Base-by-base conservation (phyloP, 257 asterid genomes). In the Solanum piurae region DNA sequence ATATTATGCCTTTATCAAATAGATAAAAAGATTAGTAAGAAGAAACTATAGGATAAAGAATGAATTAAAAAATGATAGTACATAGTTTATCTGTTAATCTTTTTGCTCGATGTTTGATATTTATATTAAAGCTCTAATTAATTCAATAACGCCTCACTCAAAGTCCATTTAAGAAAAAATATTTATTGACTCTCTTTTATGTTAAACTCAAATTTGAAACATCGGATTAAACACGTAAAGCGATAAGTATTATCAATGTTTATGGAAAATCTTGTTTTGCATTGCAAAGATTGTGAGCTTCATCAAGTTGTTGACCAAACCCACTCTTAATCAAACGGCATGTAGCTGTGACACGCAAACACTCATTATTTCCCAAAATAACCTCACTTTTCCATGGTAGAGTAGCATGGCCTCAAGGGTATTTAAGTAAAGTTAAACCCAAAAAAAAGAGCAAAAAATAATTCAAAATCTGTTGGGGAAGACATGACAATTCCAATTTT, bases 231-330 rank as follows among this genome's bases (percentile, higher is more conserved):
- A n/a, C n/a, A 0, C 0, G 1, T 23, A 23, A 16, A 4, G 0
- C 1, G 1, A 7, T 29, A 12, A 16, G 25, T 38, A 21, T 23
- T 16, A 38, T 75, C 42, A 12, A 23, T 11, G 12, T 58, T 23
- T 40, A 6, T 7, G 36, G 37, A 79, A 46, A 46, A 29, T 80
- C 85, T 18, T 42, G 60, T 44, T 46, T 80, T 12, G 8, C 68
- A 46, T 46, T 46, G 40, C 42, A 31, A 80, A 80, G 29, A 46
- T 27, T 62, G 29, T 46, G 85, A 80, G 18, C 68, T 80, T 80
- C 85, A 64, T 83, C 18, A 12, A 62, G 93, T 89, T 83, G 93
- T 89, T 90, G 86, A 89, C 87, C 93, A 88, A 89, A 90, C 90
- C 62, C 46, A 85, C 46, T 80, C 68, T 21, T 49, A 29, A 80